Evolutionary conservation across 352 stramenopile genomes (phyloP).

Genomic region (Aphanomyces stellatus): DNA sequence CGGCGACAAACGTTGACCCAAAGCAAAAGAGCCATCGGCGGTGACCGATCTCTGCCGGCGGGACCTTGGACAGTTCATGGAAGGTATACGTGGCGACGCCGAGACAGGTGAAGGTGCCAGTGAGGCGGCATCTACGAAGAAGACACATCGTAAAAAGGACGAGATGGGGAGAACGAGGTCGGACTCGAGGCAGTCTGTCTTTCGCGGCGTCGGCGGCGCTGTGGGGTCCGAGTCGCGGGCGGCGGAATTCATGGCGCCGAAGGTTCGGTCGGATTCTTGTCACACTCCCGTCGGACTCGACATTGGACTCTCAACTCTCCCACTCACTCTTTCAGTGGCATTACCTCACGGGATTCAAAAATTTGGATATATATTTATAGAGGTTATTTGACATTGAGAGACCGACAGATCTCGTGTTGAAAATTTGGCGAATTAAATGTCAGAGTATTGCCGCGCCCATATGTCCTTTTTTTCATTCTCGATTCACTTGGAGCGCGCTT

Average conservation of each 20-base stretch:
- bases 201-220: not conserved
- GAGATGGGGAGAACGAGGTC: no score
- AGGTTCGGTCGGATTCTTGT: no score
- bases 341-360: not conserved
- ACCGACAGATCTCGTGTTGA: no score
- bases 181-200: conserved; percentile 17
- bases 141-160: no score
- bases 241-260: not conserved
- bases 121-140: conserved; percentile 10
- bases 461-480: not conserved
- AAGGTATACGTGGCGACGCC: conserved; percentile 5
- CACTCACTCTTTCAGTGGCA: no score
- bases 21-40: conserved; percentile 7
- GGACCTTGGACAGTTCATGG: conserved; percentile 11
- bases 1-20: conserved; percentile 3
- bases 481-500: not conserved
- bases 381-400: conserved; percentile 6
- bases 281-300: no score
- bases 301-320: no score
- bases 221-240: not conserved
- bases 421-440: no score
- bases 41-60: conserved; percentile 3
- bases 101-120: conserved; percentile 11
- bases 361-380: conserved; percentile 16
- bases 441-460: not conserved